Evolutionary conservation across 352 stramenopile species (phyloP).

Genomic region (Phytophthora quininea): DNA sequence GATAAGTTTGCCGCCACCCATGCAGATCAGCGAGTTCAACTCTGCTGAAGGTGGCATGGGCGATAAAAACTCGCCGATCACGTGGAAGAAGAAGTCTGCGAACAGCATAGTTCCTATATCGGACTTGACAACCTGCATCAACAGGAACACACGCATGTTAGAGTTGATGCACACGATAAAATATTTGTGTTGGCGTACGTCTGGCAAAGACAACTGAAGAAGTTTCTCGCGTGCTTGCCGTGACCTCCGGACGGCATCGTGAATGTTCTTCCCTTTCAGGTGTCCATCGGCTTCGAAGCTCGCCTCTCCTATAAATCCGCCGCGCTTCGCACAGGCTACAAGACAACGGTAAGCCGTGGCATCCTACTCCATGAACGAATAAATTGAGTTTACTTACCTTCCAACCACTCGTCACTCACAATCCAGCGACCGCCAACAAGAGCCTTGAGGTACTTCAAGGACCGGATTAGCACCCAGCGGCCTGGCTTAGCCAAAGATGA

Average conservation of each 20-base stretch:
- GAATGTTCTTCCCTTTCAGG: constrained; percentile 56
- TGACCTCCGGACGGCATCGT: constrained; percentile 58
- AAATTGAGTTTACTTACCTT: constrained; percentile 37
- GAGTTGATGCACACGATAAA: not conserved
- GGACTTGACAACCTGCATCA: constrained; percentile 23
- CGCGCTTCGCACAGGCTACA: constrained; percentile 49
- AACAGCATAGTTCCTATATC: constrained; percentile 76
- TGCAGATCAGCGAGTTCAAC: constrained; percentile 69
- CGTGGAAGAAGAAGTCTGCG: constrained; percentile 67
- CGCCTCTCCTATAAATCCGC: constrained; percentile 48
- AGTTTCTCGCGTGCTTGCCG: constrained; percentile 48
- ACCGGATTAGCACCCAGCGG: constrained; percentile 85
- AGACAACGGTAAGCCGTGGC: constrained; percentile 1
- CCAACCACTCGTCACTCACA: constrained; percentile 82
- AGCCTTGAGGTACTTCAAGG: constrained; percentile 88
- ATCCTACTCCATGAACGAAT: not conserved
- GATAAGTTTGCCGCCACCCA: constrained; percentile 67
- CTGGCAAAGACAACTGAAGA: constrained; percentile 24
- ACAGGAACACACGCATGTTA: constrained; percentile 6
- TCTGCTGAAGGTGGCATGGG: constrained; percentile 76
- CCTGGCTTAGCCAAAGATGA: constrained; percentile 24
- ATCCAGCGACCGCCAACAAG: constrained; percentile 83
- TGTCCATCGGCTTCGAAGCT: constrained; percentile 68
- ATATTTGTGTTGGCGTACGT: constrained; percentile 29
- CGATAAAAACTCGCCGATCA: constrained; percentile 78